Conservation (phyloP, 148 eudicot genomes). For the Chenopodium berlandieri region DNA sequence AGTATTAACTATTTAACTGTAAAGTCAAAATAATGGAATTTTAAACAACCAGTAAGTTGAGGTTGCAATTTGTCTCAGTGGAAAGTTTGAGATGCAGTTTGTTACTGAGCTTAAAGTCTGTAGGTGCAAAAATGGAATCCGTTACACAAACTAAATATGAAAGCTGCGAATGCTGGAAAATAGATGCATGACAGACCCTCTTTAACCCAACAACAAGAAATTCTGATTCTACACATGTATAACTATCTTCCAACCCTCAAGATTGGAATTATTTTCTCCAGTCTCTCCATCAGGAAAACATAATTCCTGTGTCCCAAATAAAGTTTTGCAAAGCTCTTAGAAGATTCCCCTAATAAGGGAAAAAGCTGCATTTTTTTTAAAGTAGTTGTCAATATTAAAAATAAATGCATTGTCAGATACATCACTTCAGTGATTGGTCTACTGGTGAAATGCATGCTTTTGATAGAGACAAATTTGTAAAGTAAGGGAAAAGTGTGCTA, state of each 20-base stretch:
- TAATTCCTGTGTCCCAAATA: no score
- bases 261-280: background rate
- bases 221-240: background rate
- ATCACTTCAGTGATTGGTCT: no score
- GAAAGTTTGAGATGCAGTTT: background rate
- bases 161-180: background rate
- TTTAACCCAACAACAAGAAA: background rate
- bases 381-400: no score
- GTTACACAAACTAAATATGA: background rate
- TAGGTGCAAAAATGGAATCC: background rate
- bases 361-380: no score
- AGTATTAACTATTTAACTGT: background rate
- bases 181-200: background rate
- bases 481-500: background rate
- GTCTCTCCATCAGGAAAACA: background rate
- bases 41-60: background rate
- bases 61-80: background rate
- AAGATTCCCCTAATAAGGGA: background rate
- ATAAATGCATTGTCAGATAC: no score
- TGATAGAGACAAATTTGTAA: no score
- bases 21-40: background rate
- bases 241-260: background rate
- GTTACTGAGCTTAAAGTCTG: background rate
- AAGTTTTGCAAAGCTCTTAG: no score
- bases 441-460: background rate